These are phyloP conservation scores for Russula sp. DNA, from an alignment of 768 basidiomycete species.

Conservation along the genomic window DNA sequence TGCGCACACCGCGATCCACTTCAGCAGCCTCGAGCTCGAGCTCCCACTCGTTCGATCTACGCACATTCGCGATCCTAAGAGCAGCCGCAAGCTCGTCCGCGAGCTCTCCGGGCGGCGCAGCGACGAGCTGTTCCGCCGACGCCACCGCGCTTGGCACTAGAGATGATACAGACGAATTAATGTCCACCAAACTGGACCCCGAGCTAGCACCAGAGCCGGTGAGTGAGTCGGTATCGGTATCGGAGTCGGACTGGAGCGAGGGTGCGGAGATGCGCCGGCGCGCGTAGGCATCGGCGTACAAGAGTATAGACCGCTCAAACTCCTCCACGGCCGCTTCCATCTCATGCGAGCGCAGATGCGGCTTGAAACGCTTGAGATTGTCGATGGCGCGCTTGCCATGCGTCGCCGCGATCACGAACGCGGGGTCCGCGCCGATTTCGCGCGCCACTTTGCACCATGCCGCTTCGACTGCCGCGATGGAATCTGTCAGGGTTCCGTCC, in stretches of 20 bases:
- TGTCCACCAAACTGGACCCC: constrained; percentile 37
- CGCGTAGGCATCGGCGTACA: constrained; percentile 58
- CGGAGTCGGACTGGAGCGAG: constrained; percentile 38
- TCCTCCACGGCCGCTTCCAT: constrained; percentile 56
- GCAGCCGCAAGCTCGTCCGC: constrained; percentile 3
- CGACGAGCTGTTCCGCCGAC: constrained; percentile 2
- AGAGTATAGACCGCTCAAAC: constrained; percentile 65
- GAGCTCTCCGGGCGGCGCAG: background rate
- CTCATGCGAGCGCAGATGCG: constrained; percentile 51
- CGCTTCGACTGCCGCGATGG: constrained; percentile 69
- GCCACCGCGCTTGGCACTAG: constrained; percentile 23
- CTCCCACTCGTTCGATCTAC: constrained; percentile 50
- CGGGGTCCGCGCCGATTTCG: constrained; percentile 66
- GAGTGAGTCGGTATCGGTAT: constrained; percentile 37
- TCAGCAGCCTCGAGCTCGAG: constrained; percentile 45
- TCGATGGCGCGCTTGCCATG: constrained; percentile 77
- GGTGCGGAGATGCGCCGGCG: constrained; percentile 39
- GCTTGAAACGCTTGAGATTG: constrained; percentile 63
- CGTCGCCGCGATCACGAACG: constrained; percentile 67
- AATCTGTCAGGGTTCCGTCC: constrained; percentile 74
- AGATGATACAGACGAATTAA: constrained; percentile 45
- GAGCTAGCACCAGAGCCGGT: too few relatives aligned
- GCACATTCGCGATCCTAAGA: background rate
- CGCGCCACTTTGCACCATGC: constrained; percentile 52
- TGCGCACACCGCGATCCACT: constrained; percentile 62